Evolutionary conservation across 2,329 filamentous ascomycete genomes (phyloP).

Genomic region (Lomentospora prolificans): DNA sequence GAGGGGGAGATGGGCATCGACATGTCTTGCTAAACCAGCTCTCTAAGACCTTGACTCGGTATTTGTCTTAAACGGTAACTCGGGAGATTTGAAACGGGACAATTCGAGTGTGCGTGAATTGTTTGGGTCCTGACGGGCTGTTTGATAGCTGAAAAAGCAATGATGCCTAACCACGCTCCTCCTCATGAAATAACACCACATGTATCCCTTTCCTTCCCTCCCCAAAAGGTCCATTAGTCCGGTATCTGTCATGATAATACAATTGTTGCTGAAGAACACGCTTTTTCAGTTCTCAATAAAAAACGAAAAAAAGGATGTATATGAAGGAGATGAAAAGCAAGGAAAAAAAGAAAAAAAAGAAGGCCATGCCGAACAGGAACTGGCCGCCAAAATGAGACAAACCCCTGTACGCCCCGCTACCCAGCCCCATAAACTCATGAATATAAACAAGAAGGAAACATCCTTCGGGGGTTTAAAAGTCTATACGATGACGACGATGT

Average conservation of each 20-base stretch:
- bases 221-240: not conserved
- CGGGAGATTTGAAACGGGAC: too few relatives aligned
- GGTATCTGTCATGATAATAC: slow-evolving; percentile 4
- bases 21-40: too few relatives aligned
- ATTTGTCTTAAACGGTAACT: too few relatives aligned
- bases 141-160: too few relatives aligned
- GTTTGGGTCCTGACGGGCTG: too few relatives aligned
- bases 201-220: not conserved
- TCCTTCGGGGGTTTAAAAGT: not conserved
- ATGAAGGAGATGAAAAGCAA: not conserved
- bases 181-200: too few relatives aligned
- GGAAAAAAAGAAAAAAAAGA: not conserved
- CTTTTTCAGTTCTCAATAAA: not conserved
- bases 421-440: not conserved
- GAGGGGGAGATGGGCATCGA: too few relatives aligned
- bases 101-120: too few relatives aligned
- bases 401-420: slow-evolving; percentile 1
- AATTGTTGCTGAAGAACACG: not conserved
- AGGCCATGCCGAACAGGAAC: not conserved
- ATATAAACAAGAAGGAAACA: not conserved
- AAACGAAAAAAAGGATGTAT: not conserved
- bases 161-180: too few relatives aligned
- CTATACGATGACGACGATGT: not conserved
- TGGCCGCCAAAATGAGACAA: too few relatives aligned
- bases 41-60: too few relatives aligned